Percentiles rank a stretch among this genome's conserved stretches.
phyloP scores from a whole-genome alignment of 371 early-diverging fungal species.

The Mucor sp. region DNA sequence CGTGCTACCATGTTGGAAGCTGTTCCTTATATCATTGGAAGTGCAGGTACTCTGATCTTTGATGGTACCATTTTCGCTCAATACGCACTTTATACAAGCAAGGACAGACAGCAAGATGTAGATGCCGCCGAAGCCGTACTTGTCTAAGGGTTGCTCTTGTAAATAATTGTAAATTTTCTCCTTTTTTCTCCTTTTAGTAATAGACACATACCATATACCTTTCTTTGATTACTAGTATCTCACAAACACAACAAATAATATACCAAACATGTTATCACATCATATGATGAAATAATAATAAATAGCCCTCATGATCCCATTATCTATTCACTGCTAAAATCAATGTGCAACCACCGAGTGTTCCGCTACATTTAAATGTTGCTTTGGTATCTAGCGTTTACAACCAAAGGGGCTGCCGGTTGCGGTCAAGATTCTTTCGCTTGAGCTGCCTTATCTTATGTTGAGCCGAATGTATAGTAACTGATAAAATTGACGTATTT shows the following conservation, averaged over 20 bases:
- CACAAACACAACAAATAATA: not conserved
- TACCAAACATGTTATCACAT: conserved; percentile 5
- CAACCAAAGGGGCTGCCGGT: too few species aligned
- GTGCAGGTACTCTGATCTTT: conserved; percentile 66
- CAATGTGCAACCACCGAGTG: not conserved
- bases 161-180: not conserved
- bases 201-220: conserved; percentile 1
- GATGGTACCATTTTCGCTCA: conserved; percentile 68
- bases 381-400: too few species aligned
- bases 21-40: conserved; percentile 71
- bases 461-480: too few species aligned
- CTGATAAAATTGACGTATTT: too few species aligned
- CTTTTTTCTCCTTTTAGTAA: not conserved
- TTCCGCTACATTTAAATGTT: too few species aligned
- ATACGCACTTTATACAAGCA: conserved; percentile 26
- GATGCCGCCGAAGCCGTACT: not conserved
- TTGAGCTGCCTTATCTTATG: too few species aligned
- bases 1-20: conserved; percentile 47
- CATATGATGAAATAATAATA: not conserved
- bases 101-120: not conserved
- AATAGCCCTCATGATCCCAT: not conserved
- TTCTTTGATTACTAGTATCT: not conserved
- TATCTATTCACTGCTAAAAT: not conserved
- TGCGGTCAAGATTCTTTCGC: too few species aligned
- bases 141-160: not conserved